Evolutionary conservation across 352 stramenopile species (phyloP).

Genomic region (Phytophthora citrophthora): DNA sequence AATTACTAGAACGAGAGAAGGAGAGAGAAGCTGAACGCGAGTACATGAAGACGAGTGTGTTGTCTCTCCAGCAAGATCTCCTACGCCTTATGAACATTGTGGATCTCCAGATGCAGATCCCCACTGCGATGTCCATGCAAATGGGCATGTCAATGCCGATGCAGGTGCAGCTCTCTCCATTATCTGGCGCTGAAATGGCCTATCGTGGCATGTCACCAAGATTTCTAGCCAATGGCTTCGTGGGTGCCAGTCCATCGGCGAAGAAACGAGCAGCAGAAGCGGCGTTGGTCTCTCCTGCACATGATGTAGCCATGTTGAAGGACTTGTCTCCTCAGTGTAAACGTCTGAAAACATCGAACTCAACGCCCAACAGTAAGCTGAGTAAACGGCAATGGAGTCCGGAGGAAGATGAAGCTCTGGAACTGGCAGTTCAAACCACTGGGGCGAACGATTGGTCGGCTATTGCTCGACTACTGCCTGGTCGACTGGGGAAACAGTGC

Average conservation of each 20-base stretch:
- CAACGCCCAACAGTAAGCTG: constrained; percentile 42
- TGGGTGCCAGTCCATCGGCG: constrained; percentile 1
- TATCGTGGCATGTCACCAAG: constrained; percentile 22
- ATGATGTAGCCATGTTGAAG: constrained; percentile 11
- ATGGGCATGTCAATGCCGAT: constrained; percentile 22
- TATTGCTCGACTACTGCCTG: constrained; percentile 93
- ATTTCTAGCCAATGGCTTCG: constrained; percentile 6
- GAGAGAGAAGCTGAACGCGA: constrained; percentile 47
- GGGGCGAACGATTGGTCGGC: constrained; percentile 91
- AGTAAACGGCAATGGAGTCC: constrained; percentile 72
- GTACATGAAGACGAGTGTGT: constrained; percentile 63
- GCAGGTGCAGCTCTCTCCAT: constrained; percentile 21
- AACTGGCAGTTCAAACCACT: constrained; percentile 55
- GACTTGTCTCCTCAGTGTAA: constrained; percentile 71
- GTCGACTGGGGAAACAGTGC: constrained; percentile 96
- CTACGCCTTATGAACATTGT: constrained; percentile 81
- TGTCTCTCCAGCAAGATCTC: constrained; percentile 75
- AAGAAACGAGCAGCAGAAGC: constrained; percentile 22
- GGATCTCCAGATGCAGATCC: constrained; percentile 81
- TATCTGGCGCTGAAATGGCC: constrained; percentile 10
- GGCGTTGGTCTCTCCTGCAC: constrained; percentile 34
- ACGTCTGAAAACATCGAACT: constrained; percentile 51
- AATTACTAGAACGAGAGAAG: constrained; percentile 44
- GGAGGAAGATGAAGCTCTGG: constrained; percentile 68
- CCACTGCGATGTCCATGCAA: constrained; percentile 29